Base-by-base conservation (phyloP, 345 rosid species). In the Lepidium aucheri region DNA sequence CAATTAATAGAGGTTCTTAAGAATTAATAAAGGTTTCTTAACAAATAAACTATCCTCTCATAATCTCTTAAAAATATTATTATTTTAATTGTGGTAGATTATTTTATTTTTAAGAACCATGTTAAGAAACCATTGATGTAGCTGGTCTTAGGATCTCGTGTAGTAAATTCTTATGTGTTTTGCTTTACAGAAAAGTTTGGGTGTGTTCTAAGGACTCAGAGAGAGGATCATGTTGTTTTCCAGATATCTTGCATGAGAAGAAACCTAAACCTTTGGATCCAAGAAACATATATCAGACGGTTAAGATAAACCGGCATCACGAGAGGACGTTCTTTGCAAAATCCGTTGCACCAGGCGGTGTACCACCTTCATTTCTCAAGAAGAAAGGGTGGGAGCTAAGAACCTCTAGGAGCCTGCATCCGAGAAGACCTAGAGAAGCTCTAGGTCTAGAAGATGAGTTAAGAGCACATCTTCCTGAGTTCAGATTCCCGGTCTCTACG, bases 371-470 rank as follows among this genome's bases (percentile, higher is more conserved):
- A 8, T 80, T 79, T 32, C 83, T 90, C 14, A 76, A 86, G 67
- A 76, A 52, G 64, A 84, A 83, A 41, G 92, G 95, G 1, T 90
- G 96, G 97, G 77, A 73, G 53, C 65, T 82, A 35, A 68, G 63
- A 30, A 63, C 70, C 54, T 79, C 93, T 6, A 54, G 55, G 36
- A 74, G 64, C 1, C 53, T 76, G 4, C 67, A 64, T 66, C 77
- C 62, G 7, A 53, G 65, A n/a, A 61, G 69, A 42, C 82, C 85
- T 10, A 68, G 60, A 18, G 91, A 90, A 44, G 93, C 96, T 15
- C 44, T 77, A 53, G 96, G 96, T 57, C 83, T 88, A 7, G 86
- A 90, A n/a, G 52, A 46, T 34, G 44, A 83, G 28, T 82, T 82
- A 16, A 74, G 96, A 56, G 12, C 74, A 1, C 82, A 67, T 24